These are phyloP conservation scores for Chaetomiaceae sp. DNA, from an alignment of 2,329 filamentous ascomycete genomes.

Conservation along the genomic window DNA sequence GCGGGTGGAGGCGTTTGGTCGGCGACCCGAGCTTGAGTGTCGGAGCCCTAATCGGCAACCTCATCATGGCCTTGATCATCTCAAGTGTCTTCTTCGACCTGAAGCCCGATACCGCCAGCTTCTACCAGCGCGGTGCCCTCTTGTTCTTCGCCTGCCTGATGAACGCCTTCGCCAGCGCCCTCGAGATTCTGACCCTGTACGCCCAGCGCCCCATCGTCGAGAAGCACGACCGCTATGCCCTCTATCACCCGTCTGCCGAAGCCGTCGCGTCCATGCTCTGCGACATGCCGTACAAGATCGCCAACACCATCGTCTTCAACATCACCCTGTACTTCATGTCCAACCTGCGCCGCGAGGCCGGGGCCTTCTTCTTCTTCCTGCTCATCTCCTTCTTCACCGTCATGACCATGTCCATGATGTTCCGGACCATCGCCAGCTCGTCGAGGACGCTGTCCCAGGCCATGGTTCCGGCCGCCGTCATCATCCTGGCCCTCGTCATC, in stretches of 20 bases:
- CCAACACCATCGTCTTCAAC: constrained; percentile 74
- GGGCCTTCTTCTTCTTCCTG: constrained; percentile 80
- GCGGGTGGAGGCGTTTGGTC: constrained; percentile 71
- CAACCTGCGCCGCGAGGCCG: constrained; percentile 67
- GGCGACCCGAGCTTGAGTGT: constrained; percentile 74
- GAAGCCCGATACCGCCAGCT: constrained; percentile 58
- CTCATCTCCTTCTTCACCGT: constrained; percentile 70
- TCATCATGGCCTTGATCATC: constrained; percentile 71
- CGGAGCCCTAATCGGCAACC: constrained; percentile 66
- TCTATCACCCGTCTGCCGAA: constrained; percentile 87
- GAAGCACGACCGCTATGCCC: constrained; percentile 79
- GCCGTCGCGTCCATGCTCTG: constrained; percentile 82
- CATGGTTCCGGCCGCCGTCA: constrained; percentile 55
- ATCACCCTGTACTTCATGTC: constrained; percentile 82
- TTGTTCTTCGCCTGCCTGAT: constrained; percentile 85
- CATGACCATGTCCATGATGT: constrained; percentile 79
- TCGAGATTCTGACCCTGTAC: constrained; percentile 84
- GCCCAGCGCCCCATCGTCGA: constrained; percentile 88
- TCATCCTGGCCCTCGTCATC: constrained; percentile 64
- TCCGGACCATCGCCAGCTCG: constrained; percentile 73
- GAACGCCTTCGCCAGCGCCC: constrained; percentile 75
- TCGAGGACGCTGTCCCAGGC: constrained; percentile 66
- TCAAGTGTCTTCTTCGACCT: constrained; percentile 79
- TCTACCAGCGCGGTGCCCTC: constrained; percentile 73
- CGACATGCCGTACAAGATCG: constrained; percentile 78